A percentile compares a stretch with the other conserved stretches of the same genome.
Evolutionary conservation across 495 filamentous ascomycete species (phyloP).

Genomic region (Penicillium ucsense): DNA sequence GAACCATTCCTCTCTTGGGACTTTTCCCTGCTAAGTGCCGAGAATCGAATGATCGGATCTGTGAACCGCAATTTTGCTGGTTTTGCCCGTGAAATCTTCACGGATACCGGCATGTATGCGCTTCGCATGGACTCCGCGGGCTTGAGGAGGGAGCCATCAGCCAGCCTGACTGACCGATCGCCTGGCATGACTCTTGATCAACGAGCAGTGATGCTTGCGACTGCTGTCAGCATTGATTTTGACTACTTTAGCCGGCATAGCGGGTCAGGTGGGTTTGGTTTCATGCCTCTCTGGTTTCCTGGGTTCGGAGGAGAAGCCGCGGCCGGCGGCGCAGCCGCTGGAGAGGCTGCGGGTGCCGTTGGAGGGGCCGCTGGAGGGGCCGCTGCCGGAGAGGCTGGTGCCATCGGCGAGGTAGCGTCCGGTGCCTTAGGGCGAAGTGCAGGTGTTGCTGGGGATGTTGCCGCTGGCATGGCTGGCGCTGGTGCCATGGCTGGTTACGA

Average conservation of each 20-base stretch:
- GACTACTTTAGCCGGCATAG: slow-evolving; percentile 63
- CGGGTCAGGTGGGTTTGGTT: slow-evolving; percentile 35
- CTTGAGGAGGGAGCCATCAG: slow-evolving; percentile 26
- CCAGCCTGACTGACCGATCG: slow-evolving; percentile 7
- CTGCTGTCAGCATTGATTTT: slow-evolving; percentile 61
- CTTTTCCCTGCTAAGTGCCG: slow-evolving; percentile 43
- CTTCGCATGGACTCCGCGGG: slow-evolving; percentile 58
- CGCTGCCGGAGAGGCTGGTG: slow-evolving; percentile 30
- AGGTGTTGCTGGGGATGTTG: slow-evolving; percentile 25
- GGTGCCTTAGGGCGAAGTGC: slow-evolving; percentile 17
- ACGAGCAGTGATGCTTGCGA: slow-evolving; percentile 62
- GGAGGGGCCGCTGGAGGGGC: slow-evolving; percentile 28
- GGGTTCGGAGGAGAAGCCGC: slow-evolving; percentile 41
- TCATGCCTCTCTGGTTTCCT: slow-evolving; percentile 52
- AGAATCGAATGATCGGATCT: slow-evolving; percentile 42
- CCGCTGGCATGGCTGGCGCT: slow-evolving; percentile 39
- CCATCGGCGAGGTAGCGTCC: slow-evolving; percentile 27
- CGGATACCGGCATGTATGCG: slow-evolving; percentile 62
- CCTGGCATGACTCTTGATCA: slow-evolving; percentile 60
- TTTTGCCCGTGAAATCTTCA: slow-evolving; percentile 63
- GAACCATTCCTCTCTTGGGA: slow-evolving; percentile 51
- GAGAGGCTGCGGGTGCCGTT: slow-evolving; percentile 32
- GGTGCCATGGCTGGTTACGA: slow-evolving; percentile 56
- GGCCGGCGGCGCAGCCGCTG: slow-evolving; percentile 36
- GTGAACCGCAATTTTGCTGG: slow-evolving; percentile 62